These are phyloP conservation scores for Boletus speciosus DNA, from an alignment of 768 basidiomycete species.

Conservation along the genomic window DNA sequence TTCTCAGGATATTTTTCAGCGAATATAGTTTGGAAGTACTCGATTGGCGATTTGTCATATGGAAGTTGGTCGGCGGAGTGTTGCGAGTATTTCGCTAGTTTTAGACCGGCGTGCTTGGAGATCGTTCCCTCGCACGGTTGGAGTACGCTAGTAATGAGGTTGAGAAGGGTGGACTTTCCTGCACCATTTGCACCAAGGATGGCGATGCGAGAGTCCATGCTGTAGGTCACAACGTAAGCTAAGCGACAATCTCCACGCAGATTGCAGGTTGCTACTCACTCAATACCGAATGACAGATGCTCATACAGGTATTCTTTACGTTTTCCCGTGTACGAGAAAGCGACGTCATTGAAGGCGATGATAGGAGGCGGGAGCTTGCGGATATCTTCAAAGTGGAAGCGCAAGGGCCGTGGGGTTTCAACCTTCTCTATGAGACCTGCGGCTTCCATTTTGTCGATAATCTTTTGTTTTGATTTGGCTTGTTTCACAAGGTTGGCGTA, in stretches of 20 bases:
- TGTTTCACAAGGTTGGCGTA: constrained; percentile 99
- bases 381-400: constrained; percentile 97
- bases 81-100: constrained; percentile 98
- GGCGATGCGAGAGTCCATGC: constrained; percentile 93
- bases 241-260: constrained; percentile 3
- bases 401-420: constrained; percentile 65
- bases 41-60: constrained; percentile 85
- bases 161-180: constrained; percentile 88
- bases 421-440: constrained; percentile 94
- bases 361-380: constrained; percentile 93
- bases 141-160: constrained; percentile 81
- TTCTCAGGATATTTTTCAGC: constrained; percentile 87
- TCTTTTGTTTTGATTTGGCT: constrained; percentile 99
- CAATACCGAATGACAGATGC: constrained; percentile 94
- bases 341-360: constrained; percentile 92
- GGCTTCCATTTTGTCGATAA: constrained; percentile 99
- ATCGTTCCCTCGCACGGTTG: constrained; percentile 83
- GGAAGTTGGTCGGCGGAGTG: constrained; percentile 98
- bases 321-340: constrained; percentile 93
- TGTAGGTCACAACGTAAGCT: constrained; percentile 26
- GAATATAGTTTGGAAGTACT: constrained; percentile 88
- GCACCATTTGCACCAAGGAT: constrained; percentile 97
- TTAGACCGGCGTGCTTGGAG: constrained; percentile 84
- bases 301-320: constrained; percentile 85
- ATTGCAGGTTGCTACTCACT: constrained; percentile 50